A percentile compares a stretch with the other conserved stretches of the same genome.
phyloP scores from a whole-genome alignment of 129 eudicot genomes.

The Artemisia tridentata region DNA sequence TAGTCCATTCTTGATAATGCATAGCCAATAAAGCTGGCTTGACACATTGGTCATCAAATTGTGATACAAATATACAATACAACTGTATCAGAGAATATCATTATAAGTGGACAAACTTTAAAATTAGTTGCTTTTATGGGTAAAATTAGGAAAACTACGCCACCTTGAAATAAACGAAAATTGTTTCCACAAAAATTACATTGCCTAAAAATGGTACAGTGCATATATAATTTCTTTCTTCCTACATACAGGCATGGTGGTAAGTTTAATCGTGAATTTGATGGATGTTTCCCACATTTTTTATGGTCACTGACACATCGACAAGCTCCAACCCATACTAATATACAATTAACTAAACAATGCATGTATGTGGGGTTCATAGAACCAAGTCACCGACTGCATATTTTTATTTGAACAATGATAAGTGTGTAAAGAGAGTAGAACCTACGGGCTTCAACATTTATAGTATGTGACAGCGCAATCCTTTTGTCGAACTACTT shows the following conservation, averaged over 20 bases:
- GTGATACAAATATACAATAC: no score
- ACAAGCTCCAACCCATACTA: neutral
- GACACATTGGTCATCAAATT: no score
- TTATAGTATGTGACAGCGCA: neutral
- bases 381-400: neutral
- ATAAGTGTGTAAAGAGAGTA: no score
- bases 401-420: neutral
- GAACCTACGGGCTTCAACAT: neutral
- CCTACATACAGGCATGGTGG: neutral
- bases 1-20: slow-evolving; percentile 3
- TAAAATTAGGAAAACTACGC: neutral
- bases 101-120: no score
- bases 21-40: neutral
- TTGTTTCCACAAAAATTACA: no score
- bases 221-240: neutral
- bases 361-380: neutral
- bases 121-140: neutral
- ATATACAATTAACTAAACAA: neutral
- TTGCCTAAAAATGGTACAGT: neutral
- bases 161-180: neutral
- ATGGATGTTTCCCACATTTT: neutral
- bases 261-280: neutral
- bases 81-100: no score
- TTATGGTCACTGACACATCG: neutral
- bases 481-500: neutral